Evolutionary conservation across 805 yeast genomes (phyloP), one percentile per base, ranked within the genome.

Genomic region (Candida pini): DNA sequence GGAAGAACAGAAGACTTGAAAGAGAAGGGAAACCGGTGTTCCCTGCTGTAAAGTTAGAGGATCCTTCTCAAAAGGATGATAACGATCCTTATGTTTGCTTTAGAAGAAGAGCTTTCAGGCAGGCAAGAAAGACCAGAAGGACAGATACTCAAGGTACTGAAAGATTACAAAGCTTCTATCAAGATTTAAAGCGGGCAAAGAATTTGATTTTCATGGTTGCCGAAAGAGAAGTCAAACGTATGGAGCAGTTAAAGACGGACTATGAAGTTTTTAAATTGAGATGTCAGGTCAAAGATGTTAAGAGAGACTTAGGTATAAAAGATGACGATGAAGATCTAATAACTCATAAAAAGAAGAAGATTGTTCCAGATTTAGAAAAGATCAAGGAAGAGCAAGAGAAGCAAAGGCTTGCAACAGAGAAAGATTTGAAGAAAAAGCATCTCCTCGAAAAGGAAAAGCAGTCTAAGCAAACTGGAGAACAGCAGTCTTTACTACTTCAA

Each of bases 31-130:
- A 73, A 47, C 59, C 82, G 4, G 73, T 92, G 15, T 71, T 76
- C 45, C 95, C 97, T 4, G 58, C 69, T 12, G 66, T 92, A 33
- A 84, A 79, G 56, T 88, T 85, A 56, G 97, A 89, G 62, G 89
- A 85, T 47, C 85, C 85, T 17, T 76, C 75, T 36, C 58, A 56
- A 26, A 88, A 88, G 52, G 97, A 89, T 51, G 97, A 89, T 51
- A 75, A 73, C 40, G 97, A 92, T 58, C 97, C 98, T 2, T 92
- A 92, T 58, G 81, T 87, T 26, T 87, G 97, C 64, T 92, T 92
- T 68, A 76, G 98, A 51, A 78, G 96, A 47, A 81, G 98, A 58
- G 97, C 89, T 53, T 81, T 87, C 45, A 77, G 98, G 45, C 97
- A 85, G 54, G 92, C 94, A 20, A 81, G 98, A 58, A 92, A 92